Evolutionary conservation across 2,329 filamentous ascomycete genomes (phyloP), one percentile per base, ranked within the genome.

Genomic region (Hawksworthiomyces lignivorus): DNA sequence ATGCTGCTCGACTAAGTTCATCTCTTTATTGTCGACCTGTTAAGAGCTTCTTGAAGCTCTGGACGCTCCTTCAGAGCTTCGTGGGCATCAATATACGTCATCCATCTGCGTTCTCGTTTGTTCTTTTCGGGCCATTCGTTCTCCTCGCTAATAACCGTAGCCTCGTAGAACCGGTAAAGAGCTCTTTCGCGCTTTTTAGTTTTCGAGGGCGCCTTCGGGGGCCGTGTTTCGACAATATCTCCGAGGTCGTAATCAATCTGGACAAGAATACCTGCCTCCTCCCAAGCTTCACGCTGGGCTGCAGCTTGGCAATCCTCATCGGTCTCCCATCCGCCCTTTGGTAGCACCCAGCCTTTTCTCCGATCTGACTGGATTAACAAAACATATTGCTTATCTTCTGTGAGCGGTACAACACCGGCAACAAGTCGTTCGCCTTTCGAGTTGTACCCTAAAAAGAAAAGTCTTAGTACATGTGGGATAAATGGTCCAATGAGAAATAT

Each of bases 321-420:
- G 26, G 80, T 83, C 64, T 98, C 92, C 89, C 92, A 98, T 47
- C 92, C 92, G 58, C 92, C 92, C 63, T 98, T 98, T 47, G 92
- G 92, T 45, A 98, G 73, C 32, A 98, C 92, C 92, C 92, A 98
- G 55, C 86, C 87, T 62, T 87, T 87, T 55, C 88, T 82, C 50
- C 87, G 79, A 39, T 86, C 90, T 41, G 88, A 95, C 68, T 96
- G 88, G 55, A 97, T 95, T 53, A 98, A 73, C 53, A 98, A 75
- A 48, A 98, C 90, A 62, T 85, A 83, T 55, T 80, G 82, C 62
- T 87, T 90, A 68, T 95, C 89, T 55, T 75, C 65, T 42, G 87
- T 92, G 51, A 97, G 72, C 50, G 92, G 87, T 36, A 98, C 92
- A 45, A 97, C 82, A 54, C 92, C 92, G 47, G 92, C 90, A 54